Evolutionary conservation across 345 rosid genomes (phyloP).

Genomic region (Hibiscus tridactylites): DNA sequence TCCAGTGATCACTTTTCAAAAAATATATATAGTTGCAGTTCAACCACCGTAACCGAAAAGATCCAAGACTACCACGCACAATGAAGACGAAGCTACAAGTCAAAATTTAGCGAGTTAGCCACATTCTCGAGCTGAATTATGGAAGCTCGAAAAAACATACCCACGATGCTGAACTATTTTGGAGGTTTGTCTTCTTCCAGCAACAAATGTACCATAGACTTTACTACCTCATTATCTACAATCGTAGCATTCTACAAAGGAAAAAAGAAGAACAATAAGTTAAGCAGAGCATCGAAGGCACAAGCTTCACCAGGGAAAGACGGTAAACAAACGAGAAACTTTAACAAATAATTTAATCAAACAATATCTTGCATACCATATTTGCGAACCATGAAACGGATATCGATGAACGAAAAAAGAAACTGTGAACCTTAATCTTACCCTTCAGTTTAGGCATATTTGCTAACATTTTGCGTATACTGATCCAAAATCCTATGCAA

Average conservation of each 20-base stretch:
- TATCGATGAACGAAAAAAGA: not conserved
- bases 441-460: not conserved
- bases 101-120: not conserved
- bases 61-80: not conserved
- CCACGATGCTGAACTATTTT: not conserved
- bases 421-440: not conserved
- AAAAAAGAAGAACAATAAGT: not conserved
- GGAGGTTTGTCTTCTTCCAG: conserved; percentile 60
- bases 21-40: not conserved
- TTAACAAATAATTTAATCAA: too few species aligned
- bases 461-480: not conserved
- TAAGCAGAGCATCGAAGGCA: not conserved
- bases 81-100: not conserved
- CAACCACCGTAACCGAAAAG: not conserved
- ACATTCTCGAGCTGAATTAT: not conserved
- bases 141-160: not conserved
- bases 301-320: not conserved
- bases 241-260: conserved; percentile 43
- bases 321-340: not conserved
- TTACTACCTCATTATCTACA: conserved; percentile 64
- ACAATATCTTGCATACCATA: not conserved
- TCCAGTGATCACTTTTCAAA: not conserved
- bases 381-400: not conserved
- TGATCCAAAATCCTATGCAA: not conserved
- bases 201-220: conserved; percentile 61